A percentile compares a stretch with the other conserved stretches of the same genome.
These are phyloP conservation scores for Oenanthe javanica DNA, from an alignment of 140 eudicot genomes.

Conservation along the genomic window DNA sequence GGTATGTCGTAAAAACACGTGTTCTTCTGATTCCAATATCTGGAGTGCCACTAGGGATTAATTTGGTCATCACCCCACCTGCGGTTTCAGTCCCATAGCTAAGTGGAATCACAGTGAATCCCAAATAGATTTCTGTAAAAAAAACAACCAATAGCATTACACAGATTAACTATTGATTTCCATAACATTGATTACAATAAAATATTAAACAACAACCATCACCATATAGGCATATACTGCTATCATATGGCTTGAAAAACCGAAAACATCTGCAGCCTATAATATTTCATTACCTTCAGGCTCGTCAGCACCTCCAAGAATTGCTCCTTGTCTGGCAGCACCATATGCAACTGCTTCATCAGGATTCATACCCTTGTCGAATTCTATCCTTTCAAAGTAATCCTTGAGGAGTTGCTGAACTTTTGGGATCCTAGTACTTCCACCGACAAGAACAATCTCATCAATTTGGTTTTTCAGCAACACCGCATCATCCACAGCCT, in stretches of 20 bases:
- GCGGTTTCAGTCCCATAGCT: not conserved
- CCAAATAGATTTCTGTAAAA: not conserved
- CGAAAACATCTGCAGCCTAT: too few relatives aligned
- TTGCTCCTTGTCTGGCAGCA: not conserved
- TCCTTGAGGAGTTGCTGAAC: not conserved
- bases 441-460: not conserved
- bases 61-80: not conserved
- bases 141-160: not conserved
- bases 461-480: not conserved
- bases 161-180: not conserved
- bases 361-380: not conserved
- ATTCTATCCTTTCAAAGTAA: not conserved
- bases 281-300: not conserved
- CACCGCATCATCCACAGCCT: not conserved
- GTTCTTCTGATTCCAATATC: conserved; percentile 13
- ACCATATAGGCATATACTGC: not conserved
- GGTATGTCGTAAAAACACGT: conserved; percentile 20
- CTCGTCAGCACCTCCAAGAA: not conserved
- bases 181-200: not conserved
- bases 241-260: not conserved
- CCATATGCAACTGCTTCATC: conserved; percentile 3
- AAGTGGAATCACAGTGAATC: not conserved
- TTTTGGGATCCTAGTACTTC: not conserved
- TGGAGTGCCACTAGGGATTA: not conserved
- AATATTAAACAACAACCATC: too few relatives aligned